Percentiles rank a stretch among this genome's conserved stretches.
phyloP scores from a whole-genome alignment of 2,329 filamentous ascomycete species.

The Colletotrichum sp. region DNA sequence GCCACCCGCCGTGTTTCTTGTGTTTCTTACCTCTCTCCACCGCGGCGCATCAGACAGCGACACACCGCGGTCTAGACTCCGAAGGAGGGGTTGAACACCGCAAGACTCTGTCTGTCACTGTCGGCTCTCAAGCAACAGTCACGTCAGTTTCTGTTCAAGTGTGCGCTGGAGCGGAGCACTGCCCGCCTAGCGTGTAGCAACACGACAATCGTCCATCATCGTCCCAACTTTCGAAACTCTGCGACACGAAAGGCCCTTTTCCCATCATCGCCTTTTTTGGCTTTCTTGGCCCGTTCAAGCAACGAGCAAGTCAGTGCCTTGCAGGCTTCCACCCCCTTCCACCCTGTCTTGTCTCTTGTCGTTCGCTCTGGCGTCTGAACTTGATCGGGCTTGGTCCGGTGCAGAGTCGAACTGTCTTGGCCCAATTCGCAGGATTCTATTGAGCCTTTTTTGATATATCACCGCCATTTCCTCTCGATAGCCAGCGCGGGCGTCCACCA shows the following conservation, averaged over 20 bases:
- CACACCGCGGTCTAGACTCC: background rate
- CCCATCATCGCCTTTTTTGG: background rate
- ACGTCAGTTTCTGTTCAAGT: background rate
- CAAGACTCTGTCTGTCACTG: background rate
- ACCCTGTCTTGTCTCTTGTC: background rate
- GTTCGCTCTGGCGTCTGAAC: background rate
- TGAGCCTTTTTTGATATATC: background rate
- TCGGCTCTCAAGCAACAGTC: background rate
- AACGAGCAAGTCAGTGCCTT: background rate
- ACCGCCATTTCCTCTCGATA: background rate
- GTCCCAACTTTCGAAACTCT: conserved; percentile 15
- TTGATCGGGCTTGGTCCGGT: conserved; percentile 1
- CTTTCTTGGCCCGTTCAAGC: background rate
- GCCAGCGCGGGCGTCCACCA: background rate
- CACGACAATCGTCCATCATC: background rate
- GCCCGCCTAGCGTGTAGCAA: background rate
- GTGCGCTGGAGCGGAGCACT: background rate
- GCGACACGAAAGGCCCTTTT: background rate
- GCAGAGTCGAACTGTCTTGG: background rate
- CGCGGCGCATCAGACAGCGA: background rate
- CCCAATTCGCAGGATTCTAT: background rate
- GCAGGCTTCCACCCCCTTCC: background rate
- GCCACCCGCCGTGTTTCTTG: background rate
- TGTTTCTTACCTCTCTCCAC: background rate
- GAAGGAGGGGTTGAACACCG: background rate